Evolutionary conservation across 352 stramenopile species (phyloP).

Genomic region (Phytopythium montanum): DNA sequence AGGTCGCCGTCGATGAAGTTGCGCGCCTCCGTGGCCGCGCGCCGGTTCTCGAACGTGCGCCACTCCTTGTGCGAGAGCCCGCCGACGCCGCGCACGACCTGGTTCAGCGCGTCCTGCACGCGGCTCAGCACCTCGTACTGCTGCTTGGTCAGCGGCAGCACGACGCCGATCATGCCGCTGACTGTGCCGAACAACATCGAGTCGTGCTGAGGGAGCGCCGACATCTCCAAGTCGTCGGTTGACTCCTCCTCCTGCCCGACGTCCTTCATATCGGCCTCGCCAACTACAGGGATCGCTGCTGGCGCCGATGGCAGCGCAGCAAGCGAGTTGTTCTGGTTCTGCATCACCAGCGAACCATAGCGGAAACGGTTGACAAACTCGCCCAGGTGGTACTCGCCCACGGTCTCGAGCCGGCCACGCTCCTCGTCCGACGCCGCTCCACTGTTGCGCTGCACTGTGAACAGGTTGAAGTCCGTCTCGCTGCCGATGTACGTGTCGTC

Average conservation of each 20-base stretch:
- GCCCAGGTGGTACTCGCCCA: conserved; percentile 94
- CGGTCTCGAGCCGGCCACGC: conserved; percentile 88
- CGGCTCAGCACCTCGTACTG: conserved; percentile 91
- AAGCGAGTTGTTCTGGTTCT: conserved; percentile 41
- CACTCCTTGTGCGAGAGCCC: conserved; percentile 93
- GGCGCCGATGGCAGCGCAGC: conserved; percentile 3
- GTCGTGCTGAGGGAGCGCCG: not conserved
- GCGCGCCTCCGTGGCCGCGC: conserved; percentile 71
- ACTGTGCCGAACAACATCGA: conserved; percentile 94
- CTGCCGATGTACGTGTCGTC: conserved; percentile 95
- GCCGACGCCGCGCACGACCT: conserved; percentile 89
- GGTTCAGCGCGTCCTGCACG: conserved; percentile 88
- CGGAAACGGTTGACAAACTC: conserved; percentile 97
- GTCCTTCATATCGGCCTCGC: conserved; percentile 50
- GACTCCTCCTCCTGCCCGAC: conserved; percentile 15
- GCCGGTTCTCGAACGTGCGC: conserved; percentile 90
- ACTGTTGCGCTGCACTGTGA: conserved; percentile 92
- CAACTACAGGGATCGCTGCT: not conserved
- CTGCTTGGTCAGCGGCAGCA: conserved; percentile 89
- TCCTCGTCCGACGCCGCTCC: conserved; percentile 92
- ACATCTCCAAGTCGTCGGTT: not conserved
- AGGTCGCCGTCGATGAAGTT: conserved; percentile 97
- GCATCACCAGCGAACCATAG: conserved; percentile 95
- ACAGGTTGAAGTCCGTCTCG: conserved; percentile 95
- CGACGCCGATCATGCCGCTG: conserved; percentile 94